These are phyloP conservation scores for Ophiostoma tasmaniense DNA, from an alignment of 2,329 filamentous ascomycete species.

Conservation along the genomic window DNA sequence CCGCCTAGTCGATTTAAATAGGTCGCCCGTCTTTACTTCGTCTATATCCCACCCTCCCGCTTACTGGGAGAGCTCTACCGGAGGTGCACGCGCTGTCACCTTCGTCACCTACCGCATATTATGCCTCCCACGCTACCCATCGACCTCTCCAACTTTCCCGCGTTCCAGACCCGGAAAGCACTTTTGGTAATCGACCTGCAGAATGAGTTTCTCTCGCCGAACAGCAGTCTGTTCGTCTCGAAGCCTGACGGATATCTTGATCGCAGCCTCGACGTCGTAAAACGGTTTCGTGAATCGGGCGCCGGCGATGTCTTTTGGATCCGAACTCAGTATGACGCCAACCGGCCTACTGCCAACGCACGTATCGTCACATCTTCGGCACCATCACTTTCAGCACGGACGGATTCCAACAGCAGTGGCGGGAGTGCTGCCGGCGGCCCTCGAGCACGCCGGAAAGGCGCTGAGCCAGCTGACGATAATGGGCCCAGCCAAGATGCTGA, in stretches of 20 bases:
- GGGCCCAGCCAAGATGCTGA: slow-evolving; percentile 19
- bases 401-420: slow-evolving; percentile 24
- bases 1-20: background rate
- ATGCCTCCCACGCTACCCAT: slow-evolving; percentile 45
- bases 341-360: slow-evolving; percentile 47
- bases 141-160: slow-evolving; percentile 46
- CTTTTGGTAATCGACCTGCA: slow-evolving; percentile 81
- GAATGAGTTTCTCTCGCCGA: slow-evolving; percentile 70
- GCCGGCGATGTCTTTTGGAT: slow-evolving; percentile 75
- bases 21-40: background rate
- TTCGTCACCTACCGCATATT: background rate
- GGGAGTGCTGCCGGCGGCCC: background rate
- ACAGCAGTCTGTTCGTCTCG: slow-evolving; percentile 58
- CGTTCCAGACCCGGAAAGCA: slow-evolving; percentile 54
- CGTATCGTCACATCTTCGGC: slow-evolving; percentile 36
- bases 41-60: background rate
- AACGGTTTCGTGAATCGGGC: slow-evolving; percentile 62
- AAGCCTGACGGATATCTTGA: slow-evolving; percentile 58
- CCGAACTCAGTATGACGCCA: slow-evolving; percentile 61
- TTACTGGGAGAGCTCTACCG: background rate
- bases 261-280: slow-evolving; percentile 56
- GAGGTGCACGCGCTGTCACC: background rate
- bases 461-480: background rate
- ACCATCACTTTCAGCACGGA: background rate
- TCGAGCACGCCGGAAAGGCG: background rate